These are phyloP conservation scores for Neurospora sp. DNA, from an alignment of 2,329 filamentous ascomycete species.

Conservation along the genomic window DNA sequence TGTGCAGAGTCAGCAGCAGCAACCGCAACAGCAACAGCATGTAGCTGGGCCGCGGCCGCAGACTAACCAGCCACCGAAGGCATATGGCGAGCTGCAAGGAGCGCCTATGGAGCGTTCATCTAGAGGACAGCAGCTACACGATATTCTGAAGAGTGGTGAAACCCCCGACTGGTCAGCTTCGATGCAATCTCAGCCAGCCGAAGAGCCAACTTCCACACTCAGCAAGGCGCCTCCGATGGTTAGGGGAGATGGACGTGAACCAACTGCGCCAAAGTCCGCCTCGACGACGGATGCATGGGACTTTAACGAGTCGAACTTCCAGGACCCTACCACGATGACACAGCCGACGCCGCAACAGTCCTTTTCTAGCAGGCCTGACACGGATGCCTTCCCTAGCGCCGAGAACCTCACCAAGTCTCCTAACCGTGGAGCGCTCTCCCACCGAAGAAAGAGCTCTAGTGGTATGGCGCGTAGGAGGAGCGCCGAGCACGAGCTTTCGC, in stretches of 20 bases:
- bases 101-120: not conserved
- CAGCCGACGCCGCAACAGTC: conserved; percentile 31
- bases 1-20: conserved; percentile 40
- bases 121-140: not conserved
- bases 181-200: not conserved
- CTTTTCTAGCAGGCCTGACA: conserved; percentile 62
- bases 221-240: conserved; percentile 24
- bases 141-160: not conserved
- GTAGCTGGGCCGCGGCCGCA: conserved; percentile 23
- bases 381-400: conserved; percentile 75
- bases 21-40: conserved; percentile 41
- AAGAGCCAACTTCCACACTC: conserved; percentile 17
- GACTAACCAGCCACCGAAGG: conserved; percentile 43
- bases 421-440: conserved; percentile 54
- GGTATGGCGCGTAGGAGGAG: conserved; percentile 65
- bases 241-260: not conserved
- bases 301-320: conserved; percentile 69
- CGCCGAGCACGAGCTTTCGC: conserved; percentile 52
- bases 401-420: conserved; percentile 76
- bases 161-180: not conserved
- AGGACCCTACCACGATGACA: conserved; percentile 41
- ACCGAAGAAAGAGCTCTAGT: conserved; percentile 74
- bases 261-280: not conserved
- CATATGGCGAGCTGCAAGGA: not conserved
- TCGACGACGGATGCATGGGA: conserved; percentile 67